Evolutionary conservation across 495 filamentous ascomycete genomes (phyloP).

Genomic region (Cudoniella acicularis): DNA sequence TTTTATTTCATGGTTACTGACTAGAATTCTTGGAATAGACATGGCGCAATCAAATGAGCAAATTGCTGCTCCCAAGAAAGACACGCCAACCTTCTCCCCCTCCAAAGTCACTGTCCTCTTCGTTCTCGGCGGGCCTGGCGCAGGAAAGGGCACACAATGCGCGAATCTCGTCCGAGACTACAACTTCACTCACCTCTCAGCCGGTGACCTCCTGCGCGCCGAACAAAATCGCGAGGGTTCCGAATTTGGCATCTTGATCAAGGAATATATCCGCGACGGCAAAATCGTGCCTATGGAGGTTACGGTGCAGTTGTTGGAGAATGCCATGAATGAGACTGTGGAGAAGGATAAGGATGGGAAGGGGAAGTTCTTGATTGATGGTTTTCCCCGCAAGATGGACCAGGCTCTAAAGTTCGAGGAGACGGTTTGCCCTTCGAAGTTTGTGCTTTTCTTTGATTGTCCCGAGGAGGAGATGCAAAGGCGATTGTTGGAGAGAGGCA

Average conservation of each 20-base stretch:
- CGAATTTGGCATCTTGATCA: constrained; percentile 88
- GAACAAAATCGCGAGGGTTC: constrained; percentile 84
- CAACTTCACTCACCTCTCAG: constrained; percentile 86
- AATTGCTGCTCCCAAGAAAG: constrained; percentile 47
- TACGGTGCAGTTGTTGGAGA: constrained; percentile 88
- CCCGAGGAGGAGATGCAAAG: constrained; percentile 82
- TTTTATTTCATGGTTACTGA: neutral
- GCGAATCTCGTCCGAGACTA: constrained; percentile 83
- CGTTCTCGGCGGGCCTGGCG: constrained; percentile 75
- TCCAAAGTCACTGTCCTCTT: constrained; percentile 81
- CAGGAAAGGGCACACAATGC: constrained; percentile 86
- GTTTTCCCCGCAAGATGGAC: constrained; percentile 95
- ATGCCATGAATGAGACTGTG: constrained; percentile 74
- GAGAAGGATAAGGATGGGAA: constrained; percentile 24
- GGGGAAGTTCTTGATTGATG: constrained; percentile 80
- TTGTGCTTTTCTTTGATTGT: constrained; percentile 90
- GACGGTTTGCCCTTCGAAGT: constrained; percentile 72
- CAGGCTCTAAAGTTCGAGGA: constrained; percentile 92
- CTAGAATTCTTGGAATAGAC: constrained; percentile 24
- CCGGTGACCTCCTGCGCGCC: constrained; percentile 88
- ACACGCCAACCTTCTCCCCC: constrained; percentile 74
- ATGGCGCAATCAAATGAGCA: constrained; percentile 34
- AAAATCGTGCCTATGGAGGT: constrained; percentile 98
- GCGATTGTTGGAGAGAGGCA: constrained; percentile 78
- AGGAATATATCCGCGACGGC: constrained; percentile 83